Evolutionary conservation across 2,329 filamentous ascomycete genomes (phyloP).

Genomic region (Hypoxylon sp.): DNA sequence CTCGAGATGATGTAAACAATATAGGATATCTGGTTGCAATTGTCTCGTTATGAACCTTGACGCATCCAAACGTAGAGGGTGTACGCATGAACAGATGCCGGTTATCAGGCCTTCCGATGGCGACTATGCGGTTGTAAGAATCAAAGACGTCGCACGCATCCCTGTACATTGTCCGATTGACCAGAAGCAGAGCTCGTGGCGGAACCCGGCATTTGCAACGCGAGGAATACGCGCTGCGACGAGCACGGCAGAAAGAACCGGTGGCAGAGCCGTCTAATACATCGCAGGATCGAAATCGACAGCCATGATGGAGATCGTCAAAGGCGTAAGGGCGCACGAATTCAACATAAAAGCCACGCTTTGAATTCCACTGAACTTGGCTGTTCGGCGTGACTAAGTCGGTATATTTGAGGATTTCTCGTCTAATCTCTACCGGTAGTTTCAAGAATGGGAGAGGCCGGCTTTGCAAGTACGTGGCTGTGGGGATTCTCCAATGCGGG

Average conservation of each 20-base stretch:
- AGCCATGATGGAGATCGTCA: neutral
- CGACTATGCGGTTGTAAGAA: constrained; percentile 17
- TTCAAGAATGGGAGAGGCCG: constrained; percentile 29
- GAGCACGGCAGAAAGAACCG: neutral
- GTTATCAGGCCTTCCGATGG: neutral
- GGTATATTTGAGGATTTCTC: constrained; percentile 45
- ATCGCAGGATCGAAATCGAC: neutral
- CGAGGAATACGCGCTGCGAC: constrained; percentile 20
- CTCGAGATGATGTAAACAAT: constrained; percentile 22
- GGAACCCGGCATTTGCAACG: constrained; percentile 20
- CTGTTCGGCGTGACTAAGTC: constrained; percentile 45
- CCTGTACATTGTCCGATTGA: constrained; percentile 21
- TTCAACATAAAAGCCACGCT: constrained; percentile 5
- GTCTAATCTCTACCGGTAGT: constrained; percentile 46
- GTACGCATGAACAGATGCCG: neutral
- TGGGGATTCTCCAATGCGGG: neutral
- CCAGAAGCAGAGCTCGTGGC: constrained; percentile 12
- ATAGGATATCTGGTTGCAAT: constrained; percentile 9
- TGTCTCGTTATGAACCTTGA: constrained; percentile 24
- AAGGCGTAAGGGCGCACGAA: neutral
- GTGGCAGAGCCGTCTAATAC: neutral
- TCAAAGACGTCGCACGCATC: constrained; percentile 28
- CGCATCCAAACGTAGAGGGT: neutral
- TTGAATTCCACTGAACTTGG: constrained; percentile 41
- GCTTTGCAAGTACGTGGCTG: neutral